These are phyloP conservation scores for Metschnikowia corniflorae DNA, from an alignment of 805 yeast genomes.

Conservation along the genomic window DNA sequence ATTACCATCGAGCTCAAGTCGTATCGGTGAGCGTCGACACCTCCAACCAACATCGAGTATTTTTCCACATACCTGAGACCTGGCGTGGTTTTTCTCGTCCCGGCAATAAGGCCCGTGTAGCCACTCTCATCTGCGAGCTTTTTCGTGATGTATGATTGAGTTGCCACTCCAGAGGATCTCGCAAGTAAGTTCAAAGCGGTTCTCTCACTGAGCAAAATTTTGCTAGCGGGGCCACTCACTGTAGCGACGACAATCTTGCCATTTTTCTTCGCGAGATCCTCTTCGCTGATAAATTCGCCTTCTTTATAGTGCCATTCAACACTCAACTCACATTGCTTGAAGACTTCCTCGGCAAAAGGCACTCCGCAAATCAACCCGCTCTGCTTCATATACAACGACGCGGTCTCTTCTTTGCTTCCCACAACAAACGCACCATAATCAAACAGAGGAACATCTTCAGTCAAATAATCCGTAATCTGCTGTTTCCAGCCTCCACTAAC, in stretches of 20 bases:
- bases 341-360: slow-evolving; percentile 87
- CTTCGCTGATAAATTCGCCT: slow-evolving; percentile 46
- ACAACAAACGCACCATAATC: slow-evolving; percentile 95
- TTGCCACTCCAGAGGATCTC: slow-evolving; percentile 84
- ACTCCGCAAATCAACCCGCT: slow-evolving; percentile 79
- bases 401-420: slow-evolving; percentile 69
- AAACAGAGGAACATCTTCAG: slow-evolving; percentile 90
- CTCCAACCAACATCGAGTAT: slow-evolving; percentile 93
- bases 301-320: slow-evolving; percentile 75
- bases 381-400: slow-evolving; percentile 77
- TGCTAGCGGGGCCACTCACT: slow-evolving; percentile 76
- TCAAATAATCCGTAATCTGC: slow-evolving; percentile 68
- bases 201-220: slow-evolving; percentile 79
- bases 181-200: slow-evolving; percentile 79
- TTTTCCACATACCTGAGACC: slow-evolving; percentile 86
- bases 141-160: slow-evolving; percentile 59
- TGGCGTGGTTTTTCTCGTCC: slow-evolving; percentile 96
- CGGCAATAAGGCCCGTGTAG: slow-evolving; percentile 83
- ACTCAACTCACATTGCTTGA: slow-evolving; percentile 63
- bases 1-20: slow-evolving; percentile 92
- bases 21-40: slow-evolving; percentile 88
- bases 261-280: slow-evolving; percentile 43
- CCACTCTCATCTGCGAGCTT: slow-evolving; percentile 63
- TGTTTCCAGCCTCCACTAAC: slow-evolving; percentile 77
- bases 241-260: slow-evolving; percentile 70